Conservation (phyloP, 306 rosid species). For the Sesbania bispinosa region DNA sequence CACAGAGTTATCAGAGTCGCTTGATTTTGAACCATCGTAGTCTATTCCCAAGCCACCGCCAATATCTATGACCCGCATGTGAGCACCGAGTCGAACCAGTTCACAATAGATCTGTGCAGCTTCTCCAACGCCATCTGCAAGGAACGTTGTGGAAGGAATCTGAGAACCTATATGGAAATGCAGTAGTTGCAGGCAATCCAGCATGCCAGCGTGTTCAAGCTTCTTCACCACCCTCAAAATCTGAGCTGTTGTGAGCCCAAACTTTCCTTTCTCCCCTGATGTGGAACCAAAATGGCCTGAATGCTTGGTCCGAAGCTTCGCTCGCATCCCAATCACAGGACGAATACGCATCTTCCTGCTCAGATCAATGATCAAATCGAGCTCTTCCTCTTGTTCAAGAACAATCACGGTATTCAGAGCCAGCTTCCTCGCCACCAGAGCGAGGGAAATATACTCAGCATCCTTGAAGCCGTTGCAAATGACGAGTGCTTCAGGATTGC, state of each 20-base stretch:
- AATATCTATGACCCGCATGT: conserved; percentile 67
- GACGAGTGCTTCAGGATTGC: conserved; percentile 52
- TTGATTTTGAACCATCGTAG: conserved; percentile 73
- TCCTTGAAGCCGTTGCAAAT: conserved; percentile 80
- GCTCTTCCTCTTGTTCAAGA: conserved; percentile 77
- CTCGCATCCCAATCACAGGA: conserved; percentile 71
- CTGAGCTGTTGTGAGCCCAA: conserved; percentile 70
- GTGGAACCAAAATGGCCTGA: conserved; percentile 77
- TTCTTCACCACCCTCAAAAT: conserved; percentile 57
- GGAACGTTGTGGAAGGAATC: conserved; percentile 66
- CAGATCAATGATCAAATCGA: conserved; percentile 56
- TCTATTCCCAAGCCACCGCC: conserved; percentile 91
- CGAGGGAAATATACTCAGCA: conserved; percentile 62
- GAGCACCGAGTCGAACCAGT: conserved; percentile 70
- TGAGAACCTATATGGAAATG: conserved; percentile 87
- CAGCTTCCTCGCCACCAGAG: conserved; percentile 63
- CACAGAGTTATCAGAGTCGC: conserved; percentile 65
- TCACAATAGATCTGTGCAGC: conserved; percentile 87
- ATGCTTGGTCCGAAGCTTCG: conserved; percentile 78
- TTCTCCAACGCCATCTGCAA: conserved; percentile 62
- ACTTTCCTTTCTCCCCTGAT: conserved; percentile 85
- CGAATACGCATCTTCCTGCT: conserved; percentile 58
- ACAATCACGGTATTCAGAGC: conserved; percentile 70
- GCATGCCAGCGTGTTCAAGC: conserved; percentile 57
- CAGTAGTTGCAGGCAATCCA: conserved; percentile 70